Evolutionary conservation across 805 yeast genomes (phyloP).

Genomic region (Kuraishia molischiana): DNA sequence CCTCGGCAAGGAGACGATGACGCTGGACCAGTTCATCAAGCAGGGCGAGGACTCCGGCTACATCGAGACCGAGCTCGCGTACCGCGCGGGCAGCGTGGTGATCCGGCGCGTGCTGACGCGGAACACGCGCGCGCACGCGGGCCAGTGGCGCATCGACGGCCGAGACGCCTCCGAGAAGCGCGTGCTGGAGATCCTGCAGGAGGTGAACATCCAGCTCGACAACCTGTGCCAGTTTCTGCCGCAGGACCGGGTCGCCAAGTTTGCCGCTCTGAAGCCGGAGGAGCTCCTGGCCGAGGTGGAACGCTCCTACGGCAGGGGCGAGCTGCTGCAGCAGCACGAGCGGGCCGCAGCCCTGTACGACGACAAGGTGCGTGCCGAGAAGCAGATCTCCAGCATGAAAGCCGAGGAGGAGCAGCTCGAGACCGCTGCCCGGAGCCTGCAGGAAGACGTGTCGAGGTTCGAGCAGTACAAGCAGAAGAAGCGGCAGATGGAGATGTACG

Average conservation of each 20-base stretch:
- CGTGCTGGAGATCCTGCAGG: slow-evolving; percentile 34
- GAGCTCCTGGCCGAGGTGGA: slow-evolving; percentile 69
- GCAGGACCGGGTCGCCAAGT: slow-evolving; percentile 90
- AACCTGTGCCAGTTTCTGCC: slow-evolving; percentile 92
- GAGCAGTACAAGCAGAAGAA: slow-evolving; percentile 34
- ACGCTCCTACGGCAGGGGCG: slow-evolving; percentile 61
- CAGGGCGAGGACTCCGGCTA: slow-evolving; percentile 40
- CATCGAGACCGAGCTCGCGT: slow-evolving; percentile 43
- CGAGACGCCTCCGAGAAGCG: slow-evolving; percentile 26
- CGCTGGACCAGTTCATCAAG: slow-evolving; percentile 59
- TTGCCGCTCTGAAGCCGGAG: slow-evolving; percentile 74
- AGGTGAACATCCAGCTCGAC: slow-evolving; percentile 73
- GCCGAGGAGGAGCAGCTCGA: slow-evolving; percentile 22
- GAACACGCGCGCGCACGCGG: slow-evolving; percentile 24
- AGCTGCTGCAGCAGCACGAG: slow-evolving; percentile 47
- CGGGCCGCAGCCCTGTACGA: slow-evolving; percentile 42
- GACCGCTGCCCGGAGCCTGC: slow-evolving; percentile 25
- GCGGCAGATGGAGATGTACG: slow-evolving; percentile 25
- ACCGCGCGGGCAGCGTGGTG: slow-evolving; percentile 21
- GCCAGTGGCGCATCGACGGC: slow-evolving; percentile 44
- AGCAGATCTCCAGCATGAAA: slow-evolving; percentile 19
- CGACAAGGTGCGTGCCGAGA: slow-evolving; percentile 18
- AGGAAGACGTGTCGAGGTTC: slow-evolving; percentile 36
- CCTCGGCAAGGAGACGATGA: slow-evolving; percentile 59
- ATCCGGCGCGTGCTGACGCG: slow-evolving; percentile 35